Base-by-base conservation (phyloP, 2,329 filamentous ascomycete species). In the Diaporthe citrichinensis region DNA sequence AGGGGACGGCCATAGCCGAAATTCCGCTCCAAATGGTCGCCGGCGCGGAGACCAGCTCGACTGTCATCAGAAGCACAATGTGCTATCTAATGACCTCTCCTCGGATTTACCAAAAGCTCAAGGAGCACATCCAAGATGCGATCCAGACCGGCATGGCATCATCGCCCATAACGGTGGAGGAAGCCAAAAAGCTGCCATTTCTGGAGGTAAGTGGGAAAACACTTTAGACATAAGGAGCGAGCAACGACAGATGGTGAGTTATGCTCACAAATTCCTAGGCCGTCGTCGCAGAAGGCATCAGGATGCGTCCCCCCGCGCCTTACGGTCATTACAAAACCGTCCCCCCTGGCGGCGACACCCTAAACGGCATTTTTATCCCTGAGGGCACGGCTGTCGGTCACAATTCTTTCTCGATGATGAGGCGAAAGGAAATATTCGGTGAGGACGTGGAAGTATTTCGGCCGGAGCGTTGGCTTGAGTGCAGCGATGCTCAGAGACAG, bases 391-490 rank as follows among this genome's bases (percentile, higher is more conserved):
- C 62, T 41, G 51, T 74, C 20, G 65, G 73, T 9, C 58, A 59
- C 53, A 74, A 74, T 39, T 62, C 67, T 4, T 72, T 51, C 28
- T 59, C 73, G 15, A 61, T 72, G n/a, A 69, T 74, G 41, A 25
- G 65, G 31, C 31, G 65, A 6, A 31, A 46, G 9, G 78, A 74
- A 6, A 49, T 78, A 4, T 78, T 76, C 25, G 91, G 91, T 5
- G 79, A 85, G 0, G 89, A 92, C 77, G 90, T 89, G 2, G 88
- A 92, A 14, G 81, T 86, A 3, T 93, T 92, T 81, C 84, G 87
- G 2, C 91, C 92, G 0, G 90, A 92, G 78, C 86, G 92, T 36
- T 93, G 91, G 91, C 81, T 84, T 41, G 84, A 81, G 7, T 78
- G 89, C 3, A 91, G 87, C 8, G 75, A 74, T 1, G 79, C 79